These are phyloP conservation scores for Hyaloscypha finlandica DNA, from an alignment of 495 filamentous ascomycete genomes.

Conservation along the genomic window DNA sequence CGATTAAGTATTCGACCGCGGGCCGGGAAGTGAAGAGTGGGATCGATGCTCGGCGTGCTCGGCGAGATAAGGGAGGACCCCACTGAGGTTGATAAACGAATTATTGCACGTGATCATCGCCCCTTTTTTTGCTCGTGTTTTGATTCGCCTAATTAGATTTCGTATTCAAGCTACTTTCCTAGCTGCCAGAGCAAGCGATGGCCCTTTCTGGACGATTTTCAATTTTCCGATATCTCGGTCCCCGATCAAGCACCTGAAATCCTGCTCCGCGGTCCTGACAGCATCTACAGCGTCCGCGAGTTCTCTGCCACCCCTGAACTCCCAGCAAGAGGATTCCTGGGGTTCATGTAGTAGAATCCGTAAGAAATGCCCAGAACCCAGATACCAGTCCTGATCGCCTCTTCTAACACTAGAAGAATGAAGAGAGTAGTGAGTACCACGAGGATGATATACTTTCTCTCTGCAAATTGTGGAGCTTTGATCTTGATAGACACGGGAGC, in stretches of 20 bases:
- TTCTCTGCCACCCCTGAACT: conserved; percentile 2
- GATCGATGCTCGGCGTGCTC: background rate
- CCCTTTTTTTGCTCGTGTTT: background rate
- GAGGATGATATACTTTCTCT: conserved; percentile 36
- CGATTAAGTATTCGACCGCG: background rate
- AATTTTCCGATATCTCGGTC: no score
- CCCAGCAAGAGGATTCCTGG: background rate
- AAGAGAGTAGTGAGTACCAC: conserved; percentile 24
- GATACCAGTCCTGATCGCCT: background rate
- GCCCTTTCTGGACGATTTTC: no score
- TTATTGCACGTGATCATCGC: background rate
- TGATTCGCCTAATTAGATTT: background rate
- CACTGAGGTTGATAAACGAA: background rate
- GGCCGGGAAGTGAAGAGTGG: background rate
- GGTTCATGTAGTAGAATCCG: conserved; percentile 9
- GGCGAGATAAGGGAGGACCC: background rate
- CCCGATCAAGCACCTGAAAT: no score
- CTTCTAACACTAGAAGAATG: conserved; percentile 24
- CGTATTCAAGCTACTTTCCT: no score
- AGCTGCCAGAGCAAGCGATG: no score
- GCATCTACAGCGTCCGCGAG: background rate
- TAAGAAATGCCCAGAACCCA: conserved; percentile 6
- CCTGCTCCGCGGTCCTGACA: no score
- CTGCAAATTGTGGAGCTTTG: conserved; percentile 32
- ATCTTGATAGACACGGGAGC: conserved; percentile 22